These are phyloP conservation scores for Cercospora brassicicola DNA, from an alignment of 2,329 filamentous ascomycete genomes.

Conservation along the genomic window DNA sequence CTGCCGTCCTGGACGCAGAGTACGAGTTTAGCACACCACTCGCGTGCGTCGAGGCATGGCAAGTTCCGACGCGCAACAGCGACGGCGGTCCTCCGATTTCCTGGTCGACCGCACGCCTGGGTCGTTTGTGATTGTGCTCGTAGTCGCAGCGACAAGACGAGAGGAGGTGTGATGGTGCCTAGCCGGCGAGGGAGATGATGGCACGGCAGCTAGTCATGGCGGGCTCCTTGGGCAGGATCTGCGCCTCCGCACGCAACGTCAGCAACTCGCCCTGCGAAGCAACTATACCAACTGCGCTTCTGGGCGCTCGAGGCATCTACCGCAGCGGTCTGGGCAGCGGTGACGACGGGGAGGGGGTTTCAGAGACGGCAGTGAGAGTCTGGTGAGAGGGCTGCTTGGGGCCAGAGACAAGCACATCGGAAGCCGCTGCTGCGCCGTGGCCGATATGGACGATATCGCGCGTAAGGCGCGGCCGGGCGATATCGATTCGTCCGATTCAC, in stretches of 20 bases:
- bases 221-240: neutral
- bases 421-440: neutral
- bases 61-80: neutral
- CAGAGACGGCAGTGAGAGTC: neutral
- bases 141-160: neutral
- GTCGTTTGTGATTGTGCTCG: neutral
- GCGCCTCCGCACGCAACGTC: conserved; percentile 4
- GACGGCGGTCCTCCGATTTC: neutral
- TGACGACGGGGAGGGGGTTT: neutral
- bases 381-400: too few relatives aligned
- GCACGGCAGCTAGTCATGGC: conserved; percentile 1
- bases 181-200: neutral
- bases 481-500: neutral
- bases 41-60: neutral
- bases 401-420: neutral
- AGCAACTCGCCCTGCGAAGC: neutral
- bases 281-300: neutral
- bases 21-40: neutral
- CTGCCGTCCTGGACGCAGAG: neutral
- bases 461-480: neutral
- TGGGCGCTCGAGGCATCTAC: neutral
- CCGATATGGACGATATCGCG: neutral
- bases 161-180: neutral
- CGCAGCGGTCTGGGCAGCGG: neutral
- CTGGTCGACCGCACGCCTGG: neutral